Evolutionary conservation across 139 green algal genomes (phyloP).

Genomic region (Diplosphaera chodatii): DNA sequence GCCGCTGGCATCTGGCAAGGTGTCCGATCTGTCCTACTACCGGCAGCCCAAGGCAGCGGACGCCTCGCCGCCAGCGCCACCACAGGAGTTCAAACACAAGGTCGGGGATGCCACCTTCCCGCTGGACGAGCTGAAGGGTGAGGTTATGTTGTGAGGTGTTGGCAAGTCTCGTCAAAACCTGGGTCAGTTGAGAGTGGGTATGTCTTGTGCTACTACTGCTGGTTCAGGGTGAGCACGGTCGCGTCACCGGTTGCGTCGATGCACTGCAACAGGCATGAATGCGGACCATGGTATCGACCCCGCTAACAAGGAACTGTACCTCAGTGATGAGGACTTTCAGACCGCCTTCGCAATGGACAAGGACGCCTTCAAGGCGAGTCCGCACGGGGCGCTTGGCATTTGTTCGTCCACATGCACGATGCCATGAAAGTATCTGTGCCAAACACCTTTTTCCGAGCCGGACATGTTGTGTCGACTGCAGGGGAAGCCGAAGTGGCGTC

Average conservation of each 20-base stretch:
- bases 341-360: conserved; percentile 10
- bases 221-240: too few species aligned
- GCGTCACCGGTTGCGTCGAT: too few species aligned
- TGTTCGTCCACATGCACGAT: too few species aligned
- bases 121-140: conserved; percentile 28
- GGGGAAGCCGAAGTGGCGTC: not conserved
- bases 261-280: conserved; percentile 21
- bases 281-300: conserved; percentile 33
- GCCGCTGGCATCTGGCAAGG: not conserved
- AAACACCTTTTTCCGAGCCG: too few species aligned
- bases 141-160: too few species aligned
- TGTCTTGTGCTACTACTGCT: too few species aligned
- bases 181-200: too few species aligned
- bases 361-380: not conserved
- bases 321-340: conserved; percentile 23
- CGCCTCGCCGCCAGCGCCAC: too few species aligned
- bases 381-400: too few species aligned
- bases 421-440: too few species aligned
- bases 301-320: conserved; percentile 36
- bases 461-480: too few species aligned
- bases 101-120: conserved; percentile 12
- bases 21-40: not conserved
- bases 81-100: conserved; percentile 5
- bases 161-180: too few species aligned
- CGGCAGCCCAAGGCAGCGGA: not conserved